phyloP scores from a whole-genome alignment of 768 basidiomycete species.

The Asterophora lycoperdoides region DNA sequence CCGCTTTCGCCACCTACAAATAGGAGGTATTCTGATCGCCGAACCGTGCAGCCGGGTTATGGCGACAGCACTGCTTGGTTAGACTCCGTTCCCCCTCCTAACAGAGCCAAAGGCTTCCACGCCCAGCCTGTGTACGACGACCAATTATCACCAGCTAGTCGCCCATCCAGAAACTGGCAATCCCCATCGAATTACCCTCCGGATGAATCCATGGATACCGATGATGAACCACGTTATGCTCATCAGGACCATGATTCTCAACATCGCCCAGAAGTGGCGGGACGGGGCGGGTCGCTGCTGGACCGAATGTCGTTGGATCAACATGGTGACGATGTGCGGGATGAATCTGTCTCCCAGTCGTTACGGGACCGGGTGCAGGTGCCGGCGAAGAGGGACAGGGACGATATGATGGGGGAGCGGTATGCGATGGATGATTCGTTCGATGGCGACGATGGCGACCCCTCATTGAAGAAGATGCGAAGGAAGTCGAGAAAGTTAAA shows the following conservation, averaged over 20 bases:
- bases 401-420: constrained; percentile 24
- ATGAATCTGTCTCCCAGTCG: constrained; percentile 20
- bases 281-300: constrained; percentile 28
- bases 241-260: constrained; percentile 4
- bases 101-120: constrained; percentile 1
- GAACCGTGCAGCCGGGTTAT: not conserved
- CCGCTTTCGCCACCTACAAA: not conserved
- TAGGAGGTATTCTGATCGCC: constrained; percentile 6
- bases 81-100: not conserved
- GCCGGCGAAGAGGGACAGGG: constrained; percentile 37
- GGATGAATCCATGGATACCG: constrained; percentile 4
- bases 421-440: constrained; percentile 17
- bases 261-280: constrained; percentile 13
- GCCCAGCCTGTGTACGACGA: not conserved
- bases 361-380: constrained; percentile 36
- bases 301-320: constrained; percentile 30
- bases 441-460: constrained; percentile 28
- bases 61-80: not conserved
- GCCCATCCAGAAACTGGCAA: not conserved
- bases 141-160: not conserved
- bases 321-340: constrained; percentile 8
- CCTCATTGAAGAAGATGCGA: constrained; percentile 24
- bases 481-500: constrained; percentile 23
- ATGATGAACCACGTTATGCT: not conserved
- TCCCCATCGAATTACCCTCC: not conserved